phyloP scores from a whole-genome alignment of 2,329 filamentous ascomycete genomes.

The Tolypocladium amazonense region DNA sequence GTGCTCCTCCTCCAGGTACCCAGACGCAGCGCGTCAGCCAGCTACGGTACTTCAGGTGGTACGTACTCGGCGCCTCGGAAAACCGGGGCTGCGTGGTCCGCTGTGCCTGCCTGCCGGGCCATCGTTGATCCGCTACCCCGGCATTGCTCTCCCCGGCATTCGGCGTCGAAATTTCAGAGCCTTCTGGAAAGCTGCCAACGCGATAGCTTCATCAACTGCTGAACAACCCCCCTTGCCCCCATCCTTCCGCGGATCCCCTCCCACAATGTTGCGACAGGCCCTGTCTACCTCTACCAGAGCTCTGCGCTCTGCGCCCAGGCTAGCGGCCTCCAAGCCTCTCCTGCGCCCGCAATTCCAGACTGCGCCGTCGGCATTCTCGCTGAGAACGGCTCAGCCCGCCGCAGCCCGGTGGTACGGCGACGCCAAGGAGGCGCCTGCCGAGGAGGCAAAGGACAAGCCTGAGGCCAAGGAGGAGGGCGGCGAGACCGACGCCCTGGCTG shows the following conservation, averaged over 20 bases:
- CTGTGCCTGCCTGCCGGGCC: slow-evolving; percentile 1
- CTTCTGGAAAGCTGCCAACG: slow-evolving; percentile 3
- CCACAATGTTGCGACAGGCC: slow-evolving; percentile 35
- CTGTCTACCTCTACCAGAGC: slow-evolving; percentile 32
- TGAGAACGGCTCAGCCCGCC: slow-evolving; percentile 24
- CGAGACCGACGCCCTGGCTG: slow-evolving; percentile 25
- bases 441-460: slow-evolving; percentile 9
- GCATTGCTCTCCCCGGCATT: slow-evolving; percentile 1
- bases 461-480: slow-evolving; percentile 13
- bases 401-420: slow-evolving; percentile 39
- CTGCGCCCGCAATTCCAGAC: slow-evolving; percentile 26
- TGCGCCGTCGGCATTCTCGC: slow-evolving; percentile 21
- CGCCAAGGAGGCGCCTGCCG: slow-evolving; percentile 23
- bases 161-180: slow-evolving; percentile 18
- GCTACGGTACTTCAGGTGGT: neutral
- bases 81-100: neutral
- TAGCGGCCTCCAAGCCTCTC: slow-evolving; percentile 22
- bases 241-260: neutral
- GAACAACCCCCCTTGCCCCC: slow-evolving; percentile 3
- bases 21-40: slow-evolving; percentile 16
- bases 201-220: neutral
- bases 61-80: neutral
- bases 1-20: slow-evolving; percentile 19
- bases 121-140: slow-evolving; percentile 5
- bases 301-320: slow-evolving; percentile 28